Base-by-base conservation (phyloP, 371 early-diverging fungal genomes). In the Mortierella sp. region DNA sequence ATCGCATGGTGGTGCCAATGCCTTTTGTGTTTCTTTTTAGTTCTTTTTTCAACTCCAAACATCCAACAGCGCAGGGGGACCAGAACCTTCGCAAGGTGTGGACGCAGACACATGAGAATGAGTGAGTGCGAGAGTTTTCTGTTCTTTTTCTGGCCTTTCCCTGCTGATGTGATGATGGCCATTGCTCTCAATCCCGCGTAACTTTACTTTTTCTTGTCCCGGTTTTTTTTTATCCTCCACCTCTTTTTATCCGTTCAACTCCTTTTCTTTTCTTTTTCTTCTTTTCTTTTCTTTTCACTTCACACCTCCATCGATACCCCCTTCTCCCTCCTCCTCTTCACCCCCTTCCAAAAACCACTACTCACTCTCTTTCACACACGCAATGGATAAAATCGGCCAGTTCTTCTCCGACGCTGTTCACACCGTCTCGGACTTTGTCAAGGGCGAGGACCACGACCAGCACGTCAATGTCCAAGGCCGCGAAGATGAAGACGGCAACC, bases 391-490 rank as follows among this genome's bases (percentile, higher is more conserved):
- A 24, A 61, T 79, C 68, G 26, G 50, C 10, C 22, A 74, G 53
- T 66, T 74, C 26, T 65, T 73, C 45, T 55, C 63, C 9, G 29
- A 65, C 48, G 26, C 73, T 50, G 52, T 45, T 34, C 73, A 78
- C 66, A 64, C 74, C 37, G 69, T 78, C 74, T 73, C 73, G 13
- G 73, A 78, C 66, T 16, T 78, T 22, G 47, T 78, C 70, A 22
- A 52, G 45, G 80, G 80, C 16, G 80, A 79, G 75, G 80, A 79
- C 72, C 80, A 79, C 44, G 71, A 65, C 13, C 26, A 76, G 34
- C 70, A 76, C 70, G 68, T 31, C 45, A 41, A 64, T 41, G 66
- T 29, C 40, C 40, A 29, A 4, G 47, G 64, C 55, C 5, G 34
- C 63, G 34, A 43, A 11, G 73, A 53, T 9, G 66, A 65, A 31